These are phyloP conservation scores for Phytomonas sp. DNA, from an alignment of 208 protist genomes.

Conservation along the genomic window DNA sequence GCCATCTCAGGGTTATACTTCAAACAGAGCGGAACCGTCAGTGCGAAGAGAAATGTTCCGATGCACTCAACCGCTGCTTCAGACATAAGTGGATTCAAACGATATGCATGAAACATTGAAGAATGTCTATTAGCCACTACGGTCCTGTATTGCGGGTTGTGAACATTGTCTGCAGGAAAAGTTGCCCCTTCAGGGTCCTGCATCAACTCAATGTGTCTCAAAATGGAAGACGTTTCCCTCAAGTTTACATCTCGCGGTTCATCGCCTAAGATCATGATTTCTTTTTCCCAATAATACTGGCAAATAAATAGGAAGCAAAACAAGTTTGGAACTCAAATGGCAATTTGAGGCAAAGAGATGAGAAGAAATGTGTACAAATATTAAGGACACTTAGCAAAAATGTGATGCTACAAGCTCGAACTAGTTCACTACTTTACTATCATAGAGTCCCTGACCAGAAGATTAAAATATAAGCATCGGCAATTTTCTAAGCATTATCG, in stretches of 20 bases:
- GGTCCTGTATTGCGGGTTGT: neutral
- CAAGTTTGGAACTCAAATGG: neutral
- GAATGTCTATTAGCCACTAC: slow-evolving; percentile 16
- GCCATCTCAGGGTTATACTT: slow-evolving; percentile 64
- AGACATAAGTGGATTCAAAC: slow-evolving; percentile 53
- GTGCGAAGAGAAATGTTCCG: slow-evolving; percentile 69
- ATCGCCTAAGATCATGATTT: neutral
- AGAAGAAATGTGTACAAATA: neutral
- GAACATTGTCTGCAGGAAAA: neutral
- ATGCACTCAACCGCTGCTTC: slow-evolving; percentile 74
- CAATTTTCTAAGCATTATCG: neutral
- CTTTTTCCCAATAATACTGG: neutral
- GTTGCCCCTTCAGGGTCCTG: neutral
- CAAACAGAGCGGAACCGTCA: slow-evolving; percentile 57
- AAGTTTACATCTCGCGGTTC: neutral
- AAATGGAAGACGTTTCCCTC: neutral
- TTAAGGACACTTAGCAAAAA: neutral
- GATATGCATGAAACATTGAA: slow-evolving; percentile 39
- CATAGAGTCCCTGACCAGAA: neutral
- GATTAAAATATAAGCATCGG: neutral
- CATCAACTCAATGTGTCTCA: neutral
- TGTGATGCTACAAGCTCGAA: neutral
- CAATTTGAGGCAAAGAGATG: neutral
- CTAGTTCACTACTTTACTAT: neutral
- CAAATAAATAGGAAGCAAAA: neutral